These are phyloP conservation scores for Tetradesmus obliquus DNA, from an alignment of 139 green algal genomes.

Conservation along the genomic window DNA sequence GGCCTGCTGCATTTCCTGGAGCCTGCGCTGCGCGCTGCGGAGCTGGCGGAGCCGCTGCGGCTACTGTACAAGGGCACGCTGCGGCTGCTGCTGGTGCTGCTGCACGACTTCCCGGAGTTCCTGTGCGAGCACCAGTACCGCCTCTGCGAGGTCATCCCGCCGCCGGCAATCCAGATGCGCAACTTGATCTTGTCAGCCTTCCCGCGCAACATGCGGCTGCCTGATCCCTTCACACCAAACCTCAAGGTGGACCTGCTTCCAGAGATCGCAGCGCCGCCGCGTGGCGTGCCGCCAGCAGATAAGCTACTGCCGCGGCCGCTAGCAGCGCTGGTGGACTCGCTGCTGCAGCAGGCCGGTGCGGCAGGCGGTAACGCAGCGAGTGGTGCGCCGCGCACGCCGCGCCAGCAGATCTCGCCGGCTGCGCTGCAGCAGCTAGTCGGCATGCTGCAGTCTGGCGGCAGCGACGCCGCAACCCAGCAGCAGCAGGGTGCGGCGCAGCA, in stretches of 20 bases:
- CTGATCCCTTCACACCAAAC: constrained; percentile 98
- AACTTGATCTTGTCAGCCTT: constrained; percentile 99
- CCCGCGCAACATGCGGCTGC: constrained; percentile 96
- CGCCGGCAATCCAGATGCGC: constrained; percentile 96
- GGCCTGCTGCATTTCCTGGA: constrained; percentile 95
- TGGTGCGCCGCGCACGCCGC: not conserved
- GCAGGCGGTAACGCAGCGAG: not conserved
- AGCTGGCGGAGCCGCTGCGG: constrained; percentile 85
- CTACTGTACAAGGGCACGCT: constrained; percentile 97
- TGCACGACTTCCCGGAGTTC: constrained; percentile 99
- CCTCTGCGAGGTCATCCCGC: constrained; percentile 95
- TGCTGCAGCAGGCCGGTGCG: constrained; percentile 42
- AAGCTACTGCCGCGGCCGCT: constrained; percentile 75
- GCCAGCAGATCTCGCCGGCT: not conserved
- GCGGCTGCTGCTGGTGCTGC: constrained; percentile 96
- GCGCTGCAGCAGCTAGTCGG: constrained; percentile 19
- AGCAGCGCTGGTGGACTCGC: constrained; percentile 78
- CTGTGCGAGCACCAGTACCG: constrained; percentile 97
- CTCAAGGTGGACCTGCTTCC: constrained; percentile 98
- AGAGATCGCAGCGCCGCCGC: constrained; percentile 89
- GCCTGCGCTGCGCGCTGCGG: constrained; percentile 92
- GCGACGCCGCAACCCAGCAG: not conserved
- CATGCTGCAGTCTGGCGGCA: constrained; percentile 17
- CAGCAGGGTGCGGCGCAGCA: constrained; percentile 21
- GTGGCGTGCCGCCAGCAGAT: constrained; percentile 75